phyloP scores from a whole-genome alignment of 73 alveolate genomes.

The Paramecium sexaurelia region DNA sequence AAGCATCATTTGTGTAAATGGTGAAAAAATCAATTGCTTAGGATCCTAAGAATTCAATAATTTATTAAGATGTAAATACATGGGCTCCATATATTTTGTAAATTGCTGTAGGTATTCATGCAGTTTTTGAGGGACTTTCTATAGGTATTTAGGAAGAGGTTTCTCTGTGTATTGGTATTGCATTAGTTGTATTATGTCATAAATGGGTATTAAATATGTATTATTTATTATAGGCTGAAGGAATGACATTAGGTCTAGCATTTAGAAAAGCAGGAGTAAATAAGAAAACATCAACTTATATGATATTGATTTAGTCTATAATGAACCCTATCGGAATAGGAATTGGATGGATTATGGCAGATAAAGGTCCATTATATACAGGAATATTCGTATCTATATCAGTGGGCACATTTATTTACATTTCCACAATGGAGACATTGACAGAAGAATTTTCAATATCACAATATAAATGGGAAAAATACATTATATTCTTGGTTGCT shows the following conservation, averaged over 20 bases:
- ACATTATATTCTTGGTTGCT: slow-evolving; percentile 50
- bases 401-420: slow-evolving; percentile 92
- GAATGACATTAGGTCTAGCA: slow-evolving; percentile 85
- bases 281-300: slow-evolving; percentile 54
- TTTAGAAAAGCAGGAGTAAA: slow-evolving; percentile 57
- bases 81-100: slow-evolving; percentile 82
- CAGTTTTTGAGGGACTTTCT: slow-evolving; percentile 95
- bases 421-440: slow-evolving; percentile 88
- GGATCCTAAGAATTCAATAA: slow-evolving; percentile 14
- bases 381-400: slow-evolving; percentile 83
- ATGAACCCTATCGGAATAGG: slow-evolving; percentile 87
- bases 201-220: slow-evolving; percentile 85
- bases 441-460: slow-evolving; percentile 81
- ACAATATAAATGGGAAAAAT: slow-evolving; percentile 50
- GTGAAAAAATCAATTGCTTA: slow-evolving; percentile 47
- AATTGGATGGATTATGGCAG: slow-evolving; percentile 83
- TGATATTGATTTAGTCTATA: slow-evolving; percentile 70
- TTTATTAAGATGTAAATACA: slow-evolving; percentile 58
- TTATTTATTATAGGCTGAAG: slow-evolving; percentile 35
- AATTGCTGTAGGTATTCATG: slow-evolving; percentile 92
- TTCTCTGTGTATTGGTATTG: slow-evolving; percentile 75
- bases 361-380: slow-evolving; percentile 76
- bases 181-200: slow-evolving; percentile 87
- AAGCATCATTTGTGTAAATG: slow-evolving; percentile 66
- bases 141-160: slow-evolving; percentile 85